Evolutionary conservation across 768 basidiomycete genomes (phyloP), one percentile per base, ranked within the genome.

Genomic region (Cubamyces lactineus): DNA sequence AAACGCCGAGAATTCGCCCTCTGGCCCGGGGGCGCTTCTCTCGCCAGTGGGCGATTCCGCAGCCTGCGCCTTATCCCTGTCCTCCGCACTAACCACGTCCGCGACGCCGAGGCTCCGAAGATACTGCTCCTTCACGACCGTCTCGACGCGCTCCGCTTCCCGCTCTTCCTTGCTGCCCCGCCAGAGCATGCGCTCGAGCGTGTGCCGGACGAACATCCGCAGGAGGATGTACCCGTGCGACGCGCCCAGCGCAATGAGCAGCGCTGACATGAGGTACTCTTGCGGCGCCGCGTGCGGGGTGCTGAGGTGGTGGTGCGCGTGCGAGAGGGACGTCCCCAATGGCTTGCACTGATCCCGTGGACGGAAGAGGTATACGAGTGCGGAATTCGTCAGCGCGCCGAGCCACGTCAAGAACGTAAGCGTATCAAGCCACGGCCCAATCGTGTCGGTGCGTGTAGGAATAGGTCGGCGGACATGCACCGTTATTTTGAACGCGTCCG

Each of bases 401-500:
- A 96, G 78, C 94, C 95, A 98, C 13, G 93, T 84, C 72, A 99
- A 81, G 79, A 93, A 89, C 6, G 88, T 85, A 62, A 99, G 79
- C 13, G 88, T 85, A 53, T 96, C 88, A 45, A 98, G 84, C 96
- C 96, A 99, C 0, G 94, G 91, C 0, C 96, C 96, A 62, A 98
- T 94, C 12, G 90, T 89, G 67, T 96, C 94, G 2, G 91, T 89
- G 21, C 96, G 86, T n/a, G 79, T 74, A 0, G 96, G 95, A 39
- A 96, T 83, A 2, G 96, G 94, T 24, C 94, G 84, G 17, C 94
- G 82, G 54, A 85, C 82, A 70, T 96, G 94, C 5, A 86, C 86
- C 4, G 88, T 86, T 72, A 99, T 91, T 80, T 98, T 98, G 82
- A 96, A 90, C 5, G 97, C 97, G 71, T 99, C 96, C 2, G 89